Evolutionary conservation across 371 early-diverging fungal genomes (phyloP), one percentile per base, ranked within the genome.

Genomic region (Mucor ambiguus): DNA sequence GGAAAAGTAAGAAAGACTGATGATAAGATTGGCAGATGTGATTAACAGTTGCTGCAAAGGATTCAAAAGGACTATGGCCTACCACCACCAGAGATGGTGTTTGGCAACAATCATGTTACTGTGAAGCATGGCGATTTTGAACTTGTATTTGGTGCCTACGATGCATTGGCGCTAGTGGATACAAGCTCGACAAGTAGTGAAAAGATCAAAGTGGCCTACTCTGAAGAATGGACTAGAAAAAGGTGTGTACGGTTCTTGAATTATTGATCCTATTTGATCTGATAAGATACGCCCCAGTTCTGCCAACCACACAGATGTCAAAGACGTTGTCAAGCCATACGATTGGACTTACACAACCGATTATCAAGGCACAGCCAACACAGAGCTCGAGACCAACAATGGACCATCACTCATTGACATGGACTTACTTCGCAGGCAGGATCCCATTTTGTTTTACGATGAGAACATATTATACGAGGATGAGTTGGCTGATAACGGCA

Each of bases 401-500:
- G 33, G 29, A 0, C 55, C 74, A 22, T 71, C 79, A 18, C 59
- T 63, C 28, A 90, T 98, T 43, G 90, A 97, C 77, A 77, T 93
- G 20, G 88, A 88, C n/a, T 76, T 83, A 57, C 85, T 98, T 29
- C 90, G 81, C 68, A 60, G 68, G 33, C 89, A 82, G 16, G 97
- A 98, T 41, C 93, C 92, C 0, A 96, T 98, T 49, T 73, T 94
- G 41, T 96, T 94, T 72, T 96, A 92, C 68, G 94, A 95, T 70
- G 94, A 96, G 60, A 86, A 91, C 49, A 87, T 95, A 2, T 81
- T 98, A 55, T 98, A 88, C 72, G 98, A 98, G 71, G 98, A 98
- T 74, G 98, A 98, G 75, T 80, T 98, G 46, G 96, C 93, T 11
- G 98, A 98, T 70, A 96, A 96, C 73, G 98, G 98, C 16, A 87